Base-by-base conservation (phyloP, 163 green algal genomes). In the Chlamydomonas reinhardtii region DNA sequence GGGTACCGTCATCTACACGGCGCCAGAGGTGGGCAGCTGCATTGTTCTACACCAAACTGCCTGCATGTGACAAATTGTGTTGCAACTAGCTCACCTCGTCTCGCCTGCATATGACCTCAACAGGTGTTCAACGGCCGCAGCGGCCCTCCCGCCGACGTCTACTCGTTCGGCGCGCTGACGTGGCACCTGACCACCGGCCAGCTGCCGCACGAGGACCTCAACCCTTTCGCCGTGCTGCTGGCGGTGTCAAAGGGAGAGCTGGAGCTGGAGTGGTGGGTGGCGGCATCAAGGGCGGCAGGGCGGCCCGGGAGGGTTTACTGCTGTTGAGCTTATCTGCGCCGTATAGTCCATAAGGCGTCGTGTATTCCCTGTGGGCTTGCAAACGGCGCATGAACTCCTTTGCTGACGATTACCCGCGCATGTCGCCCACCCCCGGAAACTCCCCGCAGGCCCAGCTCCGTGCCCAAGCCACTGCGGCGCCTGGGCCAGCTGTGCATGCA, bases 141-240 rank as follows among this genome's bases (percentile, higher is more conserved):
- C 19, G 71, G 72, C 31, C 65, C 25, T 20, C 32, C 82, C 39
- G 70, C 72, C 14, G 82, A 87, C 61, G 82, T 87, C n/a, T 87
- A 70, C 59, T 56, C 22, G 72, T 87, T 82, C 69, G 82, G 82
- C n/a, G 82, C 31, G 37, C 82, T 87, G 32, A 56, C 37, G 20
- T 87, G 71, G 71, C 72, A 82, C 71, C 39, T 81, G 34, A 43
- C 61, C 61, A 87, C 82, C 3, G 72, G 82, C 39, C 82, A 87
- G 61, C 29, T 82, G 59, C 82, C 82, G 17, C 69, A 82, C 61
- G 71, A 81, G 72, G 72, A 81, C 61, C 43, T 87, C 82, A 87
- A 87, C 72, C 82, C 82, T 61, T 87, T 87, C 22, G 82, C 82
- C n/a, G 61, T 87, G 39, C 81, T 87, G 82, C 59, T 87, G 27